Base-by-base conservation (phyloP, 768 basidiomycete genomes). In the Phaffia tasmanica region DNA sequence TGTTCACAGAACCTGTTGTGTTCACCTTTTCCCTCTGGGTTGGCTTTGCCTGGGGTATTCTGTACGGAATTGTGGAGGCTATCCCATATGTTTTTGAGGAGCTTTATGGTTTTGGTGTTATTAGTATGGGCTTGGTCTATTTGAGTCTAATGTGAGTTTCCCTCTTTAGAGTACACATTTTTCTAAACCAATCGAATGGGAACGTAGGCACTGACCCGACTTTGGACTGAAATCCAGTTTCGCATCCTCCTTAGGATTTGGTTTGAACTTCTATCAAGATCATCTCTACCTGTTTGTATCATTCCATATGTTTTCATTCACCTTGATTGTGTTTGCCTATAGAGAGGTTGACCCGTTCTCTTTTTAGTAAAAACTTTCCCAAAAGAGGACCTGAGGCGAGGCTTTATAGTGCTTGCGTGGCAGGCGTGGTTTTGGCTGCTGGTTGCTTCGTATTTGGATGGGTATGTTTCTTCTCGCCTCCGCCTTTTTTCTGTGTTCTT, bases 1-100 rank as follows among this genome's bases (percentile, higher is more conserved):
- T 88, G 67, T 68, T 82, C 18, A 86, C 86, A 0, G 90, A 92
- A 73, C 86, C 86, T 0, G 81, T 85, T 47, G 88, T 90, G 8
- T 76, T 81, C 2, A 84, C 83, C 71, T 86, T 90, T 66, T 74
- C 74, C 3, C 56, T 76, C 0, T 77, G 75, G 74, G 70, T 75
- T 23, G 65, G 59, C 0, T 72, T 85, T 83, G 72, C 82, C 0
- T 90, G 88, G 87, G 88, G 88, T 0, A 81, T 88, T 6, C 74
- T 85, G 25, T 90, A 82, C 71, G 84, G 83, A 63, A 76, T 88
- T 72, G 79, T 46, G 7, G 63, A 71, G 30, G 75, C 75, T 2
- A 65, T 77, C 25, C 76, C 80, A 9, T 81, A 79, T 14, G 81
- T 84, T 48, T 86, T 88, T 75, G 71, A 73, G 21, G 76, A 74